Evolutionary conservation across 2,329 filamentous ascomycete species (phyloP).

Genomic region (Arthroderma uncinatum): DNA sequence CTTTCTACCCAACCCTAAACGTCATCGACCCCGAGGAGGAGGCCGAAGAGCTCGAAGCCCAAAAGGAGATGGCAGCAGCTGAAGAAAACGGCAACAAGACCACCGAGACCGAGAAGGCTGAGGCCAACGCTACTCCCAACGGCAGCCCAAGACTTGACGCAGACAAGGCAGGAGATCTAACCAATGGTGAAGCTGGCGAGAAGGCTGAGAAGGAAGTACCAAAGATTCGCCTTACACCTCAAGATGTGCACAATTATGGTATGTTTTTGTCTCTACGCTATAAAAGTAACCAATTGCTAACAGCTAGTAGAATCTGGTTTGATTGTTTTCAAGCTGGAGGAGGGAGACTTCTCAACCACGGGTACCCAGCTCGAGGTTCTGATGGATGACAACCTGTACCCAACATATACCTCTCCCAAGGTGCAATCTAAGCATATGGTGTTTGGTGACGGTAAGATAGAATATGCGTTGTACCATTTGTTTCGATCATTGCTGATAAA

Average conservation of each 20-base stretch:
- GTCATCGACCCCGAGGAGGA: slow-evolving; percentile 73
- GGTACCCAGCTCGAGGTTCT: slow-evolving; percentile 74
- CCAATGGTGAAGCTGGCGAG: slow-evolving; percentile 37
- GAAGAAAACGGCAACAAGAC: slow-evolving; percentile 24
- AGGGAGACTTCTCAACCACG: slow-evolving; percentile 67
- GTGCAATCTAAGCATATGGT: slow-evolving; percentile 57
- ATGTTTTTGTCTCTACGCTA: slow-evolving; percentile 20
- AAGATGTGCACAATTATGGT: slow-evolving; percentile 72
- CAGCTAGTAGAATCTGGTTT: slow-evolving; percentile 63
- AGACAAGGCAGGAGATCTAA: slow-evolving; percentile 22
- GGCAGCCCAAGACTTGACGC: slow-evolving; percentile 21
- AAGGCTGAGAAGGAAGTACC: slow-evolving; percentile 49
- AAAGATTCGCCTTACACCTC: slow-evolving; percentile 64
- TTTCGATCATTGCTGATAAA: slow-evolving; percentile 15
- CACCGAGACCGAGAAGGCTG: slow-evolving; percentile 11
- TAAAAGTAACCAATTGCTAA: slow-evolving; percentile 24
- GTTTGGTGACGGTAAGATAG: slow-evolving; percentile 64
- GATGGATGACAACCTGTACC: slow-evolving; percentile 90
- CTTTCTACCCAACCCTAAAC: slow-evolving; percentile 85
- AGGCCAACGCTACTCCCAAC: slow-evolving; percentile 12
- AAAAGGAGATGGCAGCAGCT: slow-evolving; percentile 17
- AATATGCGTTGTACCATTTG: background rate
- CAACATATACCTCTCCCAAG: slow-evolving; percentile 71
- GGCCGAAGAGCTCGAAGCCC: slow-evolving; percentile 32
- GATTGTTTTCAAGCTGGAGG: slow-evolving; percentile 86